Conservation (phyloP, 768 basidiomycete genomes). For the Xanthoconium stramineum region DNA sequence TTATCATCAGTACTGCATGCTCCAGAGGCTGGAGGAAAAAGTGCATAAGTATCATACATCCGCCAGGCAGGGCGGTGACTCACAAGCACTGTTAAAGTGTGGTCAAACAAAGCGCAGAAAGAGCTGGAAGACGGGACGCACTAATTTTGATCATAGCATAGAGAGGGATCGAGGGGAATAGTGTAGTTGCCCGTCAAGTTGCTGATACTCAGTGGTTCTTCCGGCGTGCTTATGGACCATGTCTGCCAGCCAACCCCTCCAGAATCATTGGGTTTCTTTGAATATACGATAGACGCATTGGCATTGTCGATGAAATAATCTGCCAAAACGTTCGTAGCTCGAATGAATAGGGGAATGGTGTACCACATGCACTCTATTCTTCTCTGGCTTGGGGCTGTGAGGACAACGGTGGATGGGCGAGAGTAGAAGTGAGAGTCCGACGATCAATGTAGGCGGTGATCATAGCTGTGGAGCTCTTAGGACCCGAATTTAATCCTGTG, state of each 20-base stretch:
- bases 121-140: slow-evolving; percentile 8
- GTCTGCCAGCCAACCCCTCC: slow-evolving; percentile 10
- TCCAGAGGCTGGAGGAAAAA: slow-evolving; percentile 8
- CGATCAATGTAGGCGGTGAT: not conserved
- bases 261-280: slow-evolving; percentile 11
- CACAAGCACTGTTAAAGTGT: slow-evolving; percentile 14
- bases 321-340: slow-evolving; percentile 13
- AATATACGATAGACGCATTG: slow-evolving; percentile 13
- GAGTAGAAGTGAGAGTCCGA: not conserved
- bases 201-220: slow-evolving; percentile 1
- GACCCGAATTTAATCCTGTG: not conserved
- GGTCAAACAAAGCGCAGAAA: not conserved
- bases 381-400: not conserved
- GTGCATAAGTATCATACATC: not conserved
- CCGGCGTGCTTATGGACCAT: not conserved
- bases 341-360: slow-evolving; percentile 9
- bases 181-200: slow-evolving; percentile 20
- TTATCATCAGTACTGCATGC: slow-evolving; percentile 9
- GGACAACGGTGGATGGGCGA: not conserved
- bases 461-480: no score
- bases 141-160: slow-evolving; percentile 27
- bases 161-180: slow-evolving; percentile 14
- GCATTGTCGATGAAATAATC: slow-evolving; percentile 13
- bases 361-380: slow-evolving; percentile 4
- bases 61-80: not conserved